Evolutionary conservation across 169 alveolate species (phyloP).

Genomic region (Theileria sp.): DNA sequence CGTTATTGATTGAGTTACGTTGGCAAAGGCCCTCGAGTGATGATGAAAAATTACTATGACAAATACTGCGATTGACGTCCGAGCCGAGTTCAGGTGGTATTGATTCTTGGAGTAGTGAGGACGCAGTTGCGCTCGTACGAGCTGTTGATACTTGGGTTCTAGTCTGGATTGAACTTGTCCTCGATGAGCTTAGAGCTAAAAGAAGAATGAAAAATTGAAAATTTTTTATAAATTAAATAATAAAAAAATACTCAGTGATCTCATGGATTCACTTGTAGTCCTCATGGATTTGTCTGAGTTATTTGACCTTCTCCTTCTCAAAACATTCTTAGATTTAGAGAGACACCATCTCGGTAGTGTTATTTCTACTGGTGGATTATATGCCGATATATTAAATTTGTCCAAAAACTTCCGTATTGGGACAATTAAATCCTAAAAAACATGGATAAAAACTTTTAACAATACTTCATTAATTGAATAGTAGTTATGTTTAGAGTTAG

Average conservation of each 20-base stretch:
- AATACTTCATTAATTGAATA: constrained; percentile 73
- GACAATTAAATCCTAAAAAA: constrained; percentile 44
- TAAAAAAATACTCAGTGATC: not conserved
- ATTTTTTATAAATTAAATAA: not conserved
- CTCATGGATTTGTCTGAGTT: not conserved
- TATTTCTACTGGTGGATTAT: constrained; percentile 29
- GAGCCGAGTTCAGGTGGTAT: not conserved
- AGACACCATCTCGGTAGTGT: constrained; percentile 63
- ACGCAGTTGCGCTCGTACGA: not conserved
- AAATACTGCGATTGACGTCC: constrained; percentile 46
- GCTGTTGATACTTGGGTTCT: not conserved
- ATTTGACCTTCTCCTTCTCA: not conserved
- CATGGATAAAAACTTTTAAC: not conserved
- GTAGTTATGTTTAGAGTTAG: constrained; percentile 69
- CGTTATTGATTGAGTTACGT: constrained; percentile 34
- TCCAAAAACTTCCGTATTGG: constrained; percentile 48
- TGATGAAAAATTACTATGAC: constrained; percentile 35
- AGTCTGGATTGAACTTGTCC: constrained; percentile 4
- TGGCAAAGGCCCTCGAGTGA: constrained; percentile 54
- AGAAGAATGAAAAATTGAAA: not conserved
- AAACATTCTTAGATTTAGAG: constrained; percentile 26
- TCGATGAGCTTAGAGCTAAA: not conserved
- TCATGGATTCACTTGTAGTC: not conserved
- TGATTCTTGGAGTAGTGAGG: not conserved
- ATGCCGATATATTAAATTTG: constrained; percentile 18